Conservation (phyloP, 2,329 filamentous ascomycete species). For the Coleophoma eucalyptorum region DNA sequence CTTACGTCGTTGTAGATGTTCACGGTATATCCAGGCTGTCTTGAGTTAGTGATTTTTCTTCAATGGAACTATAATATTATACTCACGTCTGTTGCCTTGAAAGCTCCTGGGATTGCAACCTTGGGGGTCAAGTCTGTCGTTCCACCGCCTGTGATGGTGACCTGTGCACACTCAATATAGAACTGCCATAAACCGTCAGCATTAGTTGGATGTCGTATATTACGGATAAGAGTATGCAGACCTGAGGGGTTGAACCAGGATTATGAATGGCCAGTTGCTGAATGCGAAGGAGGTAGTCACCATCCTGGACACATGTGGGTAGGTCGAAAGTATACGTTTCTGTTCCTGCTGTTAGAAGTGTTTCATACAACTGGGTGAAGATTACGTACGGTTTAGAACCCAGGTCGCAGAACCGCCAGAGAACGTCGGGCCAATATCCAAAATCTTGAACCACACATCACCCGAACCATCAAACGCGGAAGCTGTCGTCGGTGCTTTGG, state of each 20-base stretch:
- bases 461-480: conserved; percentile 30
- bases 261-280: conserved; percentile 11
- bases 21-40: background rate
- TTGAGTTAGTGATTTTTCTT: too few relatives aligned
- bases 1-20: background rate
- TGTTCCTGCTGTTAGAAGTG: conserved; percentile 1
- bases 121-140: background rate
- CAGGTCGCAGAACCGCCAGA: conserved; percentile 15
- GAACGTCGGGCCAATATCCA: conserved; percentile 27
- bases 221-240: background rate
- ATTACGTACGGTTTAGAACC: conserved; percentile 19
- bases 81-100: background rate
- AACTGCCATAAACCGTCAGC: conserved; percentile 11
- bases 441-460: conserved; percentile 32
- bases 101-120: conserved; percentile 4
- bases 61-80: too few relatives aligned
- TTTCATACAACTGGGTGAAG: background rate
- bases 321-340: conserved; percentile 25
- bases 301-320: conserved; percentile 14
- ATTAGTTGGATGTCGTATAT: background rate
- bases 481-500: conserved; percentile 29
- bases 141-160: conserved; percentile 18
- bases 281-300: conserved; percentile 10
- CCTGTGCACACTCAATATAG: conserved; percentile 25
- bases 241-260: conserved; percentile 8